Evolutionary conservation across 1,284 basidiomycete genomes (phyloP), one percentile per base, ranked within the genome.

Genomic region (Naganishia sp.): DNA sequence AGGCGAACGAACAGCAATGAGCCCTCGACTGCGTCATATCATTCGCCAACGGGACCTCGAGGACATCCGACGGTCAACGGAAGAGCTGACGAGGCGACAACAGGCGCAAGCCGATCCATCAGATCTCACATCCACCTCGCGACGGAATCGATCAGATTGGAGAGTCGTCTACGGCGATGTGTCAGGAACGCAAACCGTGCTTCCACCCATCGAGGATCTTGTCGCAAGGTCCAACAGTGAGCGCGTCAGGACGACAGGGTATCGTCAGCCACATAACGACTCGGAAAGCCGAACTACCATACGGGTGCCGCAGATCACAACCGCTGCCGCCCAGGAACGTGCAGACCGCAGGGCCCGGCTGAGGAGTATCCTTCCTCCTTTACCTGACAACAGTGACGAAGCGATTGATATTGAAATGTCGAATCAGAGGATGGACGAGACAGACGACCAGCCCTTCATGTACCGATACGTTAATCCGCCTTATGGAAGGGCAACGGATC

Each of bases 361-460:
- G 36, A 61, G 48, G 18, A 36, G 48, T 7, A 61, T 61, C 5
- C 25, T 61, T 3, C 59, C 59, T 43, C 59, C 59, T 36, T 43
- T 61, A 21, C 59, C 59, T 2, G 48, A 48, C 16, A 33, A 61
- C 18, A 61, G 48, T 15, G 59, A 61, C 18, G 59, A 61, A 52
- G 59, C 59, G 13, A 42, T 61, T 13, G 59, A 61, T 50, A 61
- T 61, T 36, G 59, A 61, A 52, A 52, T 61, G 59, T 42, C 46
- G 21, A 61, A 61, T 25, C 59, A 61, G 39, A 50, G 48, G 23
- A 61, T 61, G 59, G 59, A 61, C 18, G 59, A 61, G 23, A 61
- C 59, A n/a, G 49, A 61, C 21, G 59, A 52, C 16, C 48, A 48
- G 39, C 46, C 36, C 21, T 13, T 39, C 25, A 21, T 31, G 16